phyloP scores from a whole-genome alignment of 495 filamentous ascomycete genomes.

The Platismatia glauca region DNA sequence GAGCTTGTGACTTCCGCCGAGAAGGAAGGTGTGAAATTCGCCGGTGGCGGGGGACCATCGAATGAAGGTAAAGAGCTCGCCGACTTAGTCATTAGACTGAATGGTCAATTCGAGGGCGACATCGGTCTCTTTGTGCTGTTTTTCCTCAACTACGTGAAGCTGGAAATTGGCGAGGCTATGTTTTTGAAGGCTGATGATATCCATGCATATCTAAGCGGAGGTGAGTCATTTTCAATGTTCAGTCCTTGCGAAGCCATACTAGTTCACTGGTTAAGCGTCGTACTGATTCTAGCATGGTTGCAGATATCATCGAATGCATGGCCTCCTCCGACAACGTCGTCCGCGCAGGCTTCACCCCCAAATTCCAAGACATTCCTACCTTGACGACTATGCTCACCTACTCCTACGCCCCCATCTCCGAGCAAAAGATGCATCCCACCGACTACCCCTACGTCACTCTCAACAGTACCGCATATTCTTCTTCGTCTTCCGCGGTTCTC shows the following conservation, averaged over 20 bases:
- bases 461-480: constrained; percentile 68
- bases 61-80: constrained; percentile 61
- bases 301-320: constrained; percentile 98
- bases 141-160: constrained; percentile 72
- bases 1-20: constrained; percentile 65
- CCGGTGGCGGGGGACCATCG: constrained; percentile 50
- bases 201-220: constrained; percentile 86
- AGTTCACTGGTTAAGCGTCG: not conserved
- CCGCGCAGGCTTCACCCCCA: constrained; percentile 92
- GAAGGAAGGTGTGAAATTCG: constrained; percentile 50
- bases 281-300: not conserved
- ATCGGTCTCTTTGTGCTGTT: constrained; percentile 72
- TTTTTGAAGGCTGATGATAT: constrained; percentile 95
- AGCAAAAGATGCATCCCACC: constrained; percentile 81
- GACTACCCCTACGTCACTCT: constrained; percentile 78
- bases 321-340: constrained; percentile 96
- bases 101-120: constrained; percentile 68
- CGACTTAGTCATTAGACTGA: constrained; percentile 62
- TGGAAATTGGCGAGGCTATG: constrained; percentile 85
- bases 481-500: constrained; percentile 55
- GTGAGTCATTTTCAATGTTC: constrained; percentile 17
- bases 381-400: constrained; percentile 93
- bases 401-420: constrained; percentile 80
- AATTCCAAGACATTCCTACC: constrained; percentile 92
- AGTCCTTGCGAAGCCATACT: not conserved